Percentiles rank a stretch among this genome's conserved stretches.
These are phyloP conservation scores for Scorias spongiosa DNA, from an alignment of 2,329 filamentous ascomycete genomes.

Conservation along the genomic window DNA sequence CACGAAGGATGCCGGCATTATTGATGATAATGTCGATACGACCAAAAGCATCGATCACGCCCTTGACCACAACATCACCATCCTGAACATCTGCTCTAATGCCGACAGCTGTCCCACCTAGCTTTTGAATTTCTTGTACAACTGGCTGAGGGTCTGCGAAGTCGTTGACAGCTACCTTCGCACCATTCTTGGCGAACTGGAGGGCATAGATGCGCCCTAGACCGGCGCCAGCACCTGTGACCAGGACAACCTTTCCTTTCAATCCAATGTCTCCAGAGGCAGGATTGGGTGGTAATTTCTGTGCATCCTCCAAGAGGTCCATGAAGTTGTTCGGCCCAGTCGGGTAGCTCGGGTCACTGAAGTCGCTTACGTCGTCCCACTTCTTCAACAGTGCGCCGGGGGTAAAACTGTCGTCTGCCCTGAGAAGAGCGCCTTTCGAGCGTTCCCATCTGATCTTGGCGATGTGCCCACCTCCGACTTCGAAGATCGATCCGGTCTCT, in stretches of 20 bases:
- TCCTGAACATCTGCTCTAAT: constrained; percentile 91
- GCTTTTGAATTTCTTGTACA: constrained; percentile 80
- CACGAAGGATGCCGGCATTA: constrained; percentile 92
- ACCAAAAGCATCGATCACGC: constrained; percentile 82
- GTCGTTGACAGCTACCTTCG: constrained; percentile 86
- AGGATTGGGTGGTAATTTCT: constrained; percentile 60
- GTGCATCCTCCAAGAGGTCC: constrained; percentile 65
- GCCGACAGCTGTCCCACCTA: constrained; percentile 77
- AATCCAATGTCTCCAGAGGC: constrained; percentile 64
- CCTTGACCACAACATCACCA: constrained; percentile 80
- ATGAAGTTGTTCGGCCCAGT: constrained; percentile 79
- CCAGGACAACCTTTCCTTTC: constrained; percentile 67
- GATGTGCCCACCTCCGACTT: constrained; percentile 81
- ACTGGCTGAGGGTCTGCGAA: constrained; percentile 82
- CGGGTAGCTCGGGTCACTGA: constrained; percentile 69
- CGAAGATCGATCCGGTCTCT: constrained; percentile 83
- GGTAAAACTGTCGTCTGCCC: constrained; percentile 76
- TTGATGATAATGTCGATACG: constrained; percentile 92
- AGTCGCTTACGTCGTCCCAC: constrained; percentile 80
- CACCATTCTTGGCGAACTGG: constrained; percentile 71
- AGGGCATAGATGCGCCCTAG: constrained; percentile 85
- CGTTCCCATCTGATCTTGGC: constrained; percentile 95
- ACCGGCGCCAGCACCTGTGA: constrained; percentile 79
- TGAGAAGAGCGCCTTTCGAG: constrained; percentile 72
- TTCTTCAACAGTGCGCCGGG: constrained; percentile 76